A percentile compares a stretch with the other conserved stretches of the same genome.
These are phyloP conservation scores for Backusella tuberculispora DNA, from an alignment of 192 early-diverging fungal species.

Conservation along the genomic window DNA sequence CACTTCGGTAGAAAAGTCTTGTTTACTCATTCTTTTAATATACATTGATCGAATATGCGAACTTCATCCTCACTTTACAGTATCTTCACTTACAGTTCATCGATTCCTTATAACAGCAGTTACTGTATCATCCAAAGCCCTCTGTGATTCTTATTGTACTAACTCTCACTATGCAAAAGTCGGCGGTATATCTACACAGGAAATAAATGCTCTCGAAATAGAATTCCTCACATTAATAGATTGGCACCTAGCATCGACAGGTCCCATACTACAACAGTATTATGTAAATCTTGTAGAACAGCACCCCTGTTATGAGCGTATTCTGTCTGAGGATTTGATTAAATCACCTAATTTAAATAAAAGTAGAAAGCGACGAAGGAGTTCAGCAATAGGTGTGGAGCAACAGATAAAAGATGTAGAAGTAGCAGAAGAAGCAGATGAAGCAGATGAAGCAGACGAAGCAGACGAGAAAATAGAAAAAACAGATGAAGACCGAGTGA, in stretches of 20 bases:
- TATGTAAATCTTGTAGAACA: slow-evolving; percentile 91
- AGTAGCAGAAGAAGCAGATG: neutral
- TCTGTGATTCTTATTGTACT: slow-evolving; percentile 95
- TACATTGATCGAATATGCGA: slow-evolving; percentile 94
- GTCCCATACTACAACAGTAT: slow-evolving; percentile 86
- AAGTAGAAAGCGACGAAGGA: slow-evolving; percentile 32
- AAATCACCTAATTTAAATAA: neutral
- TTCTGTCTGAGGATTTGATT: neutral
- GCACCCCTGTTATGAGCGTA: slow-evolving; percentile 59
- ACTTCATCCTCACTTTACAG: slow-evolving; percentile 76
- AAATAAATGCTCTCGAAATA: slow-evolving; percentile 92
- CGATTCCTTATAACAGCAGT: slow-evolving; percentile 92
- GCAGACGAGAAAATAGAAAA: neutral
- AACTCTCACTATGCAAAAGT: slow-evolving; percentile 96
- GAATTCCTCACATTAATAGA: slow-evolving; percentile 89
- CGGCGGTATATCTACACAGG: slow-evolving; percentile 90
- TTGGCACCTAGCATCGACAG: slow-evolving; percentile 84
- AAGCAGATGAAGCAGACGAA: neutral
- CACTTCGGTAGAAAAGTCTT: slow-evolving; percentile 86
- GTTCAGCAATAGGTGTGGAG: neutral
- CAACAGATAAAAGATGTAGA: neutral
- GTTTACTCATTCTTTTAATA: slow-evolving; percentile 85
- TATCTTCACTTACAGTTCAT: slow-evolving; percentile 92
- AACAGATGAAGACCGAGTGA: slow-evolving; percentile 16
- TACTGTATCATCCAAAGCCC: slow-evolving; percentile 82